phyloP scores from a whole-genome alignment of 768 basidiomycete species.

The Lyophyllum atratum region DNA sequence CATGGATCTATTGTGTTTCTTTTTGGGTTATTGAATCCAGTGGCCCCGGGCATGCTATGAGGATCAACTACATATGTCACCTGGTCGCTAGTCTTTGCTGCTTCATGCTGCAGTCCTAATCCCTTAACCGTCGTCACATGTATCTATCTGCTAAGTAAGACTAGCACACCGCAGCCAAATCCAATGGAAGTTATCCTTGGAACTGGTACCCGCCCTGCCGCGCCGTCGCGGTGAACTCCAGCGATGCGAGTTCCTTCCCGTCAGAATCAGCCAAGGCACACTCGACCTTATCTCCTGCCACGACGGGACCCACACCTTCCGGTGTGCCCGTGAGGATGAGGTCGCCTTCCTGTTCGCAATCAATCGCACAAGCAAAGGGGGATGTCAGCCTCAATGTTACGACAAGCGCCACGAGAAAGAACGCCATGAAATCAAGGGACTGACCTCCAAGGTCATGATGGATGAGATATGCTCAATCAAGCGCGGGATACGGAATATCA shows the following conservation, averaged over 20 bases:
- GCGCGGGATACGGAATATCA: constrained; percentile 90
- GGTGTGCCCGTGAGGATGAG: constrained; percentile 93
- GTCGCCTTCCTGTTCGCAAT: constrained; percentile 73
- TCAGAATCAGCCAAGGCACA: constrained; percentile 63
- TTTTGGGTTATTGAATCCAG: neutral
- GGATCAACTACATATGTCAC: neutral
- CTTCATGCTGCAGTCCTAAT: neutral
- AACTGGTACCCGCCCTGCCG: constrained; percentile 66
- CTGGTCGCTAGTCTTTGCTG: neutral
- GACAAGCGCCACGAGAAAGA: neutral
- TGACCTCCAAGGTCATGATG: constrained; percentile 95
- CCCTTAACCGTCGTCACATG: neutral
- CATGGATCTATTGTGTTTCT: neutral
- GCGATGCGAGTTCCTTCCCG: constrained; percentile 57
- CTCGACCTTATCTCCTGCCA: constrained; percentile 75
- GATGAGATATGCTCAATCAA: constrained; percentile 91
- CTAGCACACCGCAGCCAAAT: neutral
- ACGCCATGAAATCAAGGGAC: constrained; percentile 8
- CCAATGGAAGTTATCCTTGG: constrained; percentile 11
- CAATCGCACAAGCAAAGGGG: neutral
- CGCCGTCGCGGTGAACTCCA: constrained; percentile 66
- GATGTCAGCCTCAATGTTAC: neutral
- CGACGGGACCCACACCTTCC: constrained; percentile 81
- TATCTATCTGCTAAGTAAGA: neutral
- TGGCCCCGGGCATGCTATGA: neutral